Evolutionary conservation across 2,329 filamentous ascomycete genomes (phyloP), one percentile per base, ranked within the genome.

Genomic region (Fusarium beomiforme): DNA sequence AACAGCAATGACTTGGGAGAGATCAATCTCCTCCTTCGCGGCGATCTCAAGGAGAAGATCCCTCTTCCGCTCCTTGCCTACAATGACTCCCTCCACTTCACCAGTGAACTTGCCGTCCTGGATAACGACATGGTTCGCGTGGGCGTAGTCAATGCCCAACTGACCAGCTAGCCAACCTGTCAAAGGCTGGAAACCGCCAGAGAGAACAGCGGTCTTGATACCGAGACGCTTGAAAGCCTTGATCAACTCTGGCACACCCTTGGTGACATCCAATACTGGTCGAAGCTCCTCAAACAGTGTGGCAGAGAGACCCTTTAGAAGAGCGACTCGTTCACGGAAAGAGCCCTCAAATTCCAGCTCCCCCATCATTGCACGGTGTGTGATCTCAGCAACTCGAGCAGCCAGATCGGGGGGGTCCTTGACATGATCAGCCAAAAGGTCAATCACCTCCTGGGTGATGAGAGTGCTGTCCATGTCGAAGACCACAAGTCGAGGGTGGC

Each of bases 381-480:
- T 99, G 74, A 99, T 98, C 76, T 91, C 90, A 13, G 94, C 92
- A 41, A 99, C 95, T 75, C 93, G 85, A 57, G 90, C 90, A 75
- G 93, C 90, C n/a, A 97, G 88, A 56, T 94, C 93, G 4, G 88
- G 82, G 78, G 87, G 83, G 81, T 92, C 83, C 50, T 83, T 85
- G 76, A 97, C 89, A 39, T 92, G 92, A 58, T 92, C 90, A 7
- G 96, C 96, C 61, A 99, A 91, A 76, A 98, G 91, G 81, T 99
- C 96, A 78, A 99, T 98, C 67, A 98, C 95, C 83, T 99, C 96
- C 81, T 99, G 95, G 58, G 95, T 92, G 79, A 99, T 98, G 66
- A 99, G 88, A 0, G 96, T 99, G 81, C 92, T 96, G 83, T 99
- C 96, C 96, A 99, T 99, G 81, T 99, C 96, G 78, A 99, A 99